These are phyloP conservation scores for Fraxinus americana DNA, from an alignment of 257 asterid species.

Conservation along the genomic window DNA sequence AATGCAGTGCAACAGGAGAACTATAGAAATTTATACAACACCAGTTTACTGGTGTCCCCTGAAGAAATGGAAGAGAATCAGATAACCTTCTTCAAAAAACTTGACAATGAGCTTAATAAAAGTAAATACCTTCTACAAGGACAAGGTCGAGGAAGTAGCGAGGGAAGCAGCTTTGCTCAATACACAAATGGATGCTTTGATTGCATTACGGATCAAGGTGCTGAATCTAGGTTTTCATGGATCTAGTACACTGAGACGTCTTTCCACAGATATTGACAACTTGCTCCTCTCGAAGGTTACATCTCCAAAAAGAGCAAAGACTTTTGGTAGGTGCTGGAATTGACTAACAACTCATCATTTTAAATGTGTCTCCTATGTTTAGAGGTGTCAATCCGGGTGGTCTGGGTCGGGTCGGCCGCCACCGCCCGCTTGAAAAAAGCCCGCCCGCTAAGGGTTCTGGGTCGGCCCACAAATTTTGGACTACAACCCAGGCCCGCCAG, in stretches of 20 bases:
- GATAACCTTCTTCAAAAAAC: constrained; percentile 50
- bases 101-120: constrained; percentile 80
- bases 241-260: constrained; percentile 31
- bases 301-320: constrained; percentile 32
- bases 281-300: constrained; percentile 30
- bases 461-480: too few species aligned
- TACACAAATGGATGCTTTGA: constrained; percentile 72
- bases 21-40: constrained; percentile 48
- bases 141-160: constrained; percentile 65
- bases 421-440: too few species aligned
- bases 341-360: not conserved
- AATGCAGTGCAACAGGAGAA: constrained; percentile 17
- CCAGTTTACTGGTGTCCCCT: constrained; percentile 48
- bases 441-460: too few species aligned
- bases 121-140: constrained; percentile 64
- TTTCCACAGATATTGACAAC: constrained; percentile 30
- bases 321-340: too few species aligned
- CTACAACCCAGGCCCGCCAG: too few species aligned
- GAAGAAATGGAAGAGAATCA: constrained; percentile 61
- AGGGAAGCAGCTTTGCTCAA: constrained; percentile 55
- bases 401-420: too few species aligned
- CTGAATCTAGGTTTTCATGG: constrained; percentile 36
- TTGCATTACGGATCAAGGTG: constrained; percentile 68
- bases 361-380: not conserved
- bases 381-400: too few species aligned